Evolutionary conservation across 331 rosid genomes (phyloP).

Genomic region (Saraca asoca): DNA sequence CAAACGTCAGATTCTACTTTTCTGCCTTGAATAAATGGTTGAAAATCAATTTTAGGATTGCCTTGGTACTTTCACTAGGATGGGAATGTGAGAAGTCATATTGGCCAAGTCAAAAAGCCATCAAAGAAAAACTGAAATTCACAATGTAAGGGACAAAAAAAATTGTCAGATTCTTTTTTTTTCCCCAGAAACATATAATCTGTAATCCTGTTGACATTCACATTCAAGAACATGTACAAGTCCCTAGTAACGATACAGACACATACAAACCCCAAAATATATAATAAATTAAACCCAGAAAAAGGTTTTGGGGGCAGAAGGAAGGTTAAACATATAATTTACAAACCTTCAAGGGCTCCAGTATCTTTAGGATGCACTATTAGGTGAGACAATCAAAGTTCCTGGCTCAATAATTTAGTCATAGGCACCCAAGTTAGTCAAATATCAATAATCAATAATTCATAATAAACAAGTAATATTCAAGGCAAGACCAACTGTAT

Average conservation of each 20-base stretch:
- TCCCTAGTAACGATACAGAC: slow-evolving; percentile 12
- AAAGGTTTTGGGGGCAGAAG: too few species aligned
- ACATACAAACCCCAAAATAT: slow-evolving; percentile 6
- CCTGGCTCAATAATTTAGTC: slow-evolving; percentile 33
- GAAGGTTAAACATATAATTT: neutral
- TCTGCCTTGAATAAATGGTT: too few species aligned
- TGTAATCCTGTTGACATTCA: neutral
- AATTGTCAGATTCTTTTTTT: neutral
- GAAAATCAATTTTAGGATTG: too few species aligned
- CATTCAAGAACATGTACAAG: slow-evolving; percentile 19
- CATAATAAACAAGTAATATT: neutral
- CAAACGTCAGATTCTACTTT: too few species aligned
- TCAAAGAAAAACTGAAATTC: neutral
- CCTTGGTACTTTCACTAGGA: too few species aligned
- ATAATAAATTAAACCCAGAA: neutral
- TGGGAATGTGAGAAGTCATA: too few species aligned
- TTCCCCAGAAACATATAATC: neutral
- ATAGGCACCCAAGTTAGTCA: slow-evolving; percentile 25
- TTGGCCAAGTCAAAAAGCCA: neutral
- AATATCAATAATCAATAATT: neutral
- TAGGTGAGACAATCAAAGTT: slow-evolving; percentile 1
- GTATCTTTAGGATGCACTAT: slow-evolving; percentile 14
- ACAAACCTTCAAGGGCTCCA: slow-evolving; percentile 42
- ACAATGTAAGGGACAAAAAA: neutral
- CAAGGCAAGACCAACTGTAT: neutral